Percentiles rank a stretch among this genome's conserved stretches.
Conservation (phyloP, 371 early-diverging fungal genomes). For the Cokeromyces recurvatus region DNA sequence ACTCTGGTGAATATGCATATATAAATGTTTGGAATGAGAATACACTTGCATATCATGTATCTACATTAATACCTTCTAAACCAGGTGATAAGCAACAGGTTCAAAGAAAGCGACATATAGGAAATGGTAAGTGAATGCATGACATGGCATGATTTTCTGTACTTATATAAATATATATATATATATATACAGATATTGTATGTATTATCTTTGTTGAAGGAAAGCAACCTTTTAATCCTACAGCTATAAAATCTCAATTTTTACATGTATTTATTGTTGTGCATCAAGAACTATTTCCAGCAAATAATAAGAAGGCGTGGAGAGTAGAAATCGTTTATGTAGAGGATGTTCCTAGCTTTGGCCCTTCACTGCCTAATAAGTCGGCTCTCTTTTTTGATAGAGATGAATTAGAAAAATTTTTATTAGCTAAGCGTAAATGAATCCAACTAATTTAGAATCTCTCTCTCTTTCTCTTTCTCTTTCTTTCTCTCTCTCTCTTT, state of each 20-base stretch:
- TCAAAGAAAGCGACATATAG: slow-evolving; percentile 83
- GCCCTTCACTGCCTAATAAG: slow-evolving; percentile 61
- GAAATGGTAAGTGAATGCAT: slow-evolving; percentile 80
- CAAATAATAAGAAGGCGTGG: slow-evolving; percentile 21
- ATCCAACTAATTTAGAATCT: too few species aligned
- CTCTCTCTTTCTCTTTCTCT: too few species aligned
- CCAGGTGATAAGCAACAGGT: slow-evolving; percentile 75
- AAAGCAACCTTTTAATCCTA: slow-evolving; percentile 65
- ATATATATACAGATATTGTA: slow-evolving; percentile 57
- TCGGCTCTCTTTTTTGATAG: slow-evolving; percentile 53
- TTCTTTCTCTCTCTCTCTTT: too few species aligned
- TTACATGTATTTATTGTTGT: slow-evolving; percentile 74
- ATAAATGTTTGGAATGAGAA: slow-evolving; percentile 71
- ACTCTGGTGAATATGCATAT: slow-evolving; percentile 75
- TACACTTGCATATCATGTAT: slow-evolving; percentile 82
- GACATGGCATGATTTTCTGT: too few species aligned
- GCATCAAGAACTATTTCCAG: slow-evolving; percentile 34
- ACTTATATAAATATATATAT: neutral
- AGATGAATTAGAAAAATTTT: slow-evolving; percentile 47
- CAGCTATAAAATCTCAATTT: slow-evolving; percentile 69
- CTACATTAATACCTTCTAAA: slow-evolving; percentile 74
- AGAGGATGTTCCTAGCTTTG: slow-evolving; percentile 64
- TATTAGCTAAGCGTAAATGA: slow-evolving; percentile 57
- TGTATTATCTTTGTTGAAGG: slow-evolving; percentile 69
- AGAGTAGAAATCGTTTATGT: slow-evolving; percentile 56